Conservation (phyloP, 2,329 filamentous ascomycete species). For the Fusarium pseudocircinatum region DNA sequence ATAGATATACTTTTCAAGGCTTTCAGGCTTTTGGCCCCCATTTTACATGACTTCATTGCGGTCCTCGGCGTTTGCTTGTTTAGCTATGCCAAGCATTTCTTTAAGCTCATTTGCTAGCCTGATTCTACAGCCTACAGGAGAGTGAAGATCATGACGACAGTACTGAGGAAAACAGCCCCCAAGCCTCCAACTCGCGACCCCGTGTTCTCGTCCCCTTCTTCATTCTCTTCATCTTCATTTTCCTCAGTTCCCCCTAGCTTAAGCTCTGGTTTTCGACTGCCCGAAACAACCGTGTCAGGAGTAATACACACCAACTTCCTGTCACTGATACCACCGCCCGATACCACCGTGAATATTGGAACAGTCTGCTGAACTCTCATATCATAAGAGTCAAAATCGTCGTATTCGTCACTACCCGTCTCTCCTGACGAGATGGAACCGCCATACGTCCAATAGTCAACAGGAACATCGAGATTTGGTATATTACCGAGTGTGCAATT, state of each 20-base stretch:
- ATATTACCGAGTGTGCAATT: background rate
- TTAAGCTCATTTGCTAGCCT: background rate
- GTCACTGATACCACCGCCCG: fast-evolving
- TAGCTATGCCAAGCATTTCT: background rate
- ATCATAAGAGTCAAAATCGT: background rate
- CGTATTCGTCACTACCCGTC: no score
- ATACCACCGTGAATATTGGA: background rate
- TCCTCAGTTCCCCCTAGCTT: background rate
- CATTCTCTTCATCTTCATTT: background rate
- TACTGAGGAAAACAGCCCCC: background rate
- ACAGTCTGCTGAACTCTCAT: background rate
- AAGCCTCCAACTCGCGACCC: background rate
- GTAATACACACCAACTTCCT: background rate
- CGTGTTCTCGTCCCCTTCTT: background rate
- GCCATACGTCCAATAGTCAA: background rate
- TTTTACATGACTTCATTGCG: background rate
- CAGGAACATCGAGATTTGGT: background rate
- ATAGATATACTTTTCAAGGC: background rate
- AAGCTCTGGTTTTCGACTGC: background rate
- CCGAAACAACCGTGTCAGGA: background rate
- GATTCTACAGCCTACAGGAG: background rate
- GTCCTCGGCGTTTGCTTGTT: background rate
- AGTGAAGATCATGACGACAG: background rate
- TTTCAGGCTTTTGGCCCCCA: background rate
- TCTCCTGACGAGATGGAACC: background rate